Conservation (phyloP, 768 basidiomycete species). For the Favolaschia claudopus region DNA sequence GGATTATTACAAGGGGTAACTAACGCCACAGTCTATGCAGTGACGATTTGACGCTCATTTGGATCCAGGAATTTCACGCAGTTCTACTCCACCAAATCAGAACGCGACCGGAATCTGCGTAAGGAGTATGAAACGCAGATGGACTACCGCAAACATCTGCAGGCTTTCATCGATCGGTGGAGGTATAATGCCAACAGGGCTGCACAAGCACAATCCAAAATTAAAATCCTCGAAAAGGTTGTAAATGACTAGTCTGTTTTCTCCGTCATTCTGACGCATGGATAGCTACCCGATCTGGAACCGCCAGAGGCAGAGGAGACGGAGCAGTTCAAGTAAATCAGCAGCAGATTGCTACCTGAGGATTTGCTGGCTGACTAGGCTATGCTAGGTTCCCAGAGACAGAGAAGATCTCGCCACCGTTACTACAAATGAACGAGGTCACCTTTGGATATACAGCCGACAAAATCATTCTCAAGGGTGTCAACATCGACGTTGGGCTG, state of each 20-base stretch:
- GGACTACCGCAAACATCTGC: conserved; percentile 93
- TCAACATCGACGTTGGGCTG: conserved; percentile 93
- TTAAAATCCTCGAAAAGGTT: conserved; percentile 82
- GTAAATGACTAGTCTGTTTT: not conserved
- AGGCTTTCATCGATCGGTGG: conserved; percentile 99
- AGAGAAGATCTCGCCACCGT: conserved; percentile 96
- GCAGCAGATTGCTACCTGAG: not conserved
- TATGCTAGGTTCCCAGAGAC: conserved; percentile 84
- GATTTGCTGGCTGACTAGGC: not conserved
- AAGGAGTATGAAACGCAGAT: conserved; percentile 98
- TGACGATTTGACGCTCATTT: conserved; percentile 6
- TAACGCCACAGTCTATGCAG: not conserved
- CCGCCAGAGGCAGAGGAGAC: conserved; percentile 93
- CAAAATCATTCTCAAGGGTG: conserved; percentile 74
- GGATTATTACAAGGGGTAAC: conserved; percentile 96
- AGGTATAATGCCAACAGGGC: conserved; percentile 97
- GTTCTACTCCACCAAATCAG: conserved; percentile 98
- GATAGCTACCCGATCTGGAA: conserved; percentile 87
- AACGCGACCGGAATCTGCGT: conserved; percentile 87
- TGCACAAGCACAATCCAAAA: conserved; percentile 84
- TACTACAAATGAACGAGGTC: conserved; percentile 91
- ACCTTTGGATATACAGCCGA: conserved; percentile 87
- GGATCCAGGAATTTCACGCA: conserved; percentile 87
- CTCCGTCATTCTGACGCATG: not conserved
- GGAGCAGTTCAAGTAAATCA: conserved; percentile 84